Evolutionary conservation across 2,329 filamentous ascomycete species (phyloP).

Genomic region (Fusarium papillatum): DNA sequence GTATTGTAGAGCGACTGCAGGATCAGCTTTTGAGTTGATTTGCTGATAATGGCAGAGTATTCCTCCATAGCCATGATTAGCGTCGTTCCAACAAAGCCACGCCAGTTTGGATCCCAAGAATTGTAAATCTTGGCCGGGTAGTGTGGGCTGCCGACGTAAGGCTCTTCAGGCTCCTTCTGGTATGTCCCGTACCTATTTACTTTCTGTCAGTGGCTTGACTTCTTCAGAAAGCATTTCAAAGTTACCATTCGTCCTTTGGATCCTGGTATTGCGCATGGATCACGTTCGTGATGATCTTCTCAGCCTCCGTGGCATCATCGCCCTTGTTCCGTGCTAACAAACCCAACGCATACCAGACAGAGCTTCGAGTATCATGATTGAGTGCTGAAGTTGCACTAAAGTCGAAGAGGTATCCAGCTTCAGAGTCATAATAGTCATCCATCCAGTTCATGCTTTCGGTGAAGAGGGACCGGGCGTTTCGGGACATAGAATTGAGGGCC

Average conservation of each 20-base stretch:
- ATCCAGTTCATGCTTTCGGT: conserved; percentile 62
- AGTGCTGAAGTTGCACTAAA: conserved; percentile 59
- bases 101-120: conserved; percentile 75
- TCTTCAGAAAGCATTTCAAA: conserved; percentile 12
- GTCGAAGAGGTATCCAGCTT: conserved; percentile 66
- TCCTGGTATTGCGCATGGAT: conserved; percentile 67
- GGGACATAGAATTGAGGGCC: conserved; percentile 11
- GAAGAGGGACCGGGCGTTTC: conserved; percentile 27
- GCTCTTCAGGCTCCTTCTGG: conserved; percentile 68
- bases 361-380: conserved; percentile 68
- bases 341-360: conserved; percentile 71
- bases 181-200: conserved; percentile 55
- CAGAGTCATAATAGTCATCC: conserved; percentile 67
- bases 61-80: conserved; percentile 72
- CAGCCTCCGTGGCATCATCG: conserved; percentile 62
- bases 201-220: background rate
- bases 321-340: conserved; percentile 67
- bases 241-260: conserved; percentile 65
- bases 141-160: conserved; percentile 63
- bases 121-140: conserved; percentile 68
- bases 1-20: conserved; percentile 66
- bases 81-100: conserved; percentile 72
- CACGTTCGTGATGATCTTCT: conserved; percentile 67
- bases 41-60: conserved; percentile 61
- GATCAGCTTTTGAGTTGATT: conserved; percentile 57